phyloP scores from a whole-genome alignment of 176 grass and related monocot species.

The Thalia dealbata region DNA sequence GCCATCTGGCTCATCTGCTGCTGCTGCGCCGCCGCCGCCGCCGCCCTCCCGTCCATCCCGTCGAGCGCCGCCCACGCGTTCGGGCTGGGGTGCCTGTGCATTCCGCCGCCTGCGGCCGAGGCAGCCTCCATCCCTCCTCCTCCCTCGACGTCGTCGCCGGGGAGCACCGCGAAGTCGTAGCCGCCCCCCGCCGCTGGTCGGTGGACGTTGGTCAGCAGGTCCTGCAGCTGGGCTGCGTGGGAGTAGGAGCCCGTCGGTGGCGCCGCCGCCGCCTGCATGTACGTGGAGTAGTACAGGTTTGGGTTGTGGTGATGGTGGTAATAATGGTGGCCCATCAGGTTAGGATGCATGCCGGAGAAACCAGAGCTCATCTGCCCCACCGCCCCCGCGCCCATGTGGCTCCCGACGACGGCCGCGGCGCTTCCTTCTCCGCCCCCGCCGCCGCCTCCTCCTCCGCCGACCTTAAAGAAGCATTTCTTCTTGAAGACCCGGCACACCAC shows the following conservation, averaged over 20 bases:
- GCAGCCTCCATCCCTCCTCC: slow-evolving; percentile 31
- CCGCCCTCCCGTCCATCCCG: slow-evolving; percentile 34
- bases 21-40: slow-evolving; percentile 29
- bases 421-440: background rate
- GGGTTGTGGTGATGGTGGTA: background rate
- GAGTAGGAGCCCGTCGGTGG: background rate
- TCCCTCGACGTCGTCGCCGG: slow-evolving; percentile 26
- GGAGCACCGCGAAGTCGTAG: slow-evolving; percentile 68
- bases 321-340: background rate
- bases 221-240: slow-evolving; percentile 81
- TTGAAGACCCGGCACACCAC: slow-evolving; percentile 96
- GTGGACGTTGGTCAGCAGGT: slow-evolving; percentile 78
- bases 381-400: background rate
- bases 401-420: background rate
- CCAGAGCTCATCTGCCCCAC: background rate
- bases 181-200: slow-evolving; percentile 23
- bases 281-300: slow-evolving; percentile 2
- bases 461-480: slow-evolving; percentile 98
- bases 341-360: no score
- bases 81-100: slow-evolving; percentile 18
- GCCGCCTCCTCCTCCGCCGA: slow-evolving; percentile 7
- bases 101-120: slow-evolving; percentile 22
- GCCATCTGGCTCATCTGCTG: slow-evolving; percentile 63
- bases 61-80: slow-evolving; percentile 57
- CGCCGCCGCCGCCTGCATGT: background rate